Base-by-base conservation (phyloP, 148 eudicot genomes). In the Rhododendron simsii region DNA sequence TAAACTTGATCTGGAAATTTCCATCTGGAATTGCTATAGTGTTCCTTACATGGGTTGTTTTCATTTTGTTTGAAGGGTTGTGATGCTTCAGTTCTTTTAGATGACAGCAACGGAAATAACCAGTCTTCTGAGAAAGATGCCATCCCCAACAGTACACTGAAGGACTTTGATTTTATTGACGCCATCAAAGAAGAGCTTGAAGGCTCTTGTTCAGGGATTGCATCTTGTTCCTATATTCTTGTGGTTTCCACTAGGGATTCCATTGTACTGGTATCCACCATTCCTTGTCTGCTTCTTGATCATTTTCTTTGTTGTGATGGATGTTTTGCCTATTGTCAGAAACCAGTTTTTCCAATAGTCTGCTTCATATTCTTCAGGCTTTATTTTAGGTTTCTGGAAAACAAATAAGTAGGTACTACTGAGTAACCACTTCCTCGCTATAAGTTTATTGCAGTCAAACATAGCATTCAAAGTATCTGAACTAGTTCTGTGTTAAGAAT, bases 231-330 rank as follows among this genome's bases (percentile, higher is more conserved):
- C 2, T 84, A 85, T 45, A 85, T 50, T 45, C 87, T 67, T 45
- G 84, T 85, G 59, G 78, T 85, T 85, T 65, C 84, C 18, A 67
- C 87, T 30, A 63, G 87, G 33, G 87, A 85, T 67, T 84, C 78
- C 59, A 45, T 80, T 74, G 41, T 63, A 51, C 84, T 81, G 84
- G 84, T 86, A 81, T 80, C 14, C 33, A 77, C 80, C 14, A 11
- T 48, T 20, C 45, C 18, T 33, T 71, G 9, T n/a, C n/a, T 44
- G 11, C 15, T 37, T 30, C 33, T 53, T 11, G n/a, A 47, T 28
- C 6, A 7, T 67, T 16, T n/a, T n/a, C 26, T 23, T 82, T 37
- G 30, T 57, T 39, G 28, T 41, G 37, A 67, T 37, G 51, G 4
- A 44, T 78, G 8, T 44, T 83, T 18, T 21, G n/a, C 37, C 13